Conservation (phyloP, 495 filamentous ascomycete genomes). For the Antarctomyces pellizariae region DNA sequence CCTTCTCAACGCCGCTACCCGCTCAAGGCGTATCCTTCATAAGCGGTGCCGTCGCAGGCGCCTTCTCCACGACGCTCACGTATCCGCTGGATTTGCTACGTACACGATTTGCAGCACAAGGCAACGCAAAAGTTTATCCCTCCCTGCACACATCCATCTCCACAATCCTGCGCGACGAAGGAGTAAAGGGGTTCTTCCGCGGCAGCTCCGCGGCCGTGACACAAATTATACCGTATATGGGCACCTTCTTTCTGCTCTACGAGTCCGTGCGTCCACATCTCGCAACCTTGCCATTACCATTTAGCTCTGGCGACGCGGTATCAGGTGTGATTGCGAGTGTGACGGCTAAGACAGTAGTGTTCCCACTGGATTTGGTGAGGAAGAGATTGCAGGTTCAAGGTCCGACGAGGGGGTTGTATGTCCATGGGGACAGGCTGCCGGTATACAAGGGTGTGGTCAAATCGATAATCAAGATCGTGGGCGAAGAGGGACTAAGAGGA, state of each 20-base stretch:
- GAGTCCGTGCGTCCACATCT: slow-evolving; percentile 39
- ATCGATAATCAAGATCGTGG: slow-evolving; percentile 42
- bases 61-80: slow-evolving; percentile 54
- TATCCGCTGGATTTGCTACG: slow-evolving; percentile 88
- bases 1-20: slow-evolving; percentile 12
- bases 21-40: slow-evolving; percentile 45
- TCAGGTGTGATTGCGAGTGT: slow-evolving; percentile 61
- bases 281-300: slow-evolving; percentile 31
- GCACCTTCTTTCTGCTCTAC: slow-evolving; percentile 79
- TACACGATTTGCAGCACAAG: slow-evolving; percentile 89
- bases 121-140: slow-evolving; percentile 55
- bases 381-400: slow-evolving; percentile 94
- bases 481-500: slow-evolving; percentile 50
- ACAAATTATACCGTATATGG: slow-evolving; percentile 92
- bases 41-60: slow-evolving; percentile 59
- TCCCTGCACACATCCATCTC: slow-evolving; percentile 39
- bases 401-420: slow-evolving; percentile 51
- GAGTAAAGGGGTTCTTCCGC: slow-evolving; percentile 57
- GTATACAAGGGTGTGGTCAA: slow-evolving; percentile 44
- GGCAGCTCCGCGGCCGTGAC: slow-evolving; percentile 56
- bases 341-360: slow-evolving; percentile 68
- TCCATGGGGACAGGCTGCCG: slow-evolving; percentile 76
- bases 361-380: slow-evolving; percentile 80
- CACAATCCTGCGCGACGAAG: slow-evolving; percentile 58
- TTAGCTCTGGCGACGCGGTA: slow-evolving; percentile 56